phyloP scores from a whole-genome alignment of 2,329 filamentous ascomycete species.

The Cladosporium sp. region DNA sequence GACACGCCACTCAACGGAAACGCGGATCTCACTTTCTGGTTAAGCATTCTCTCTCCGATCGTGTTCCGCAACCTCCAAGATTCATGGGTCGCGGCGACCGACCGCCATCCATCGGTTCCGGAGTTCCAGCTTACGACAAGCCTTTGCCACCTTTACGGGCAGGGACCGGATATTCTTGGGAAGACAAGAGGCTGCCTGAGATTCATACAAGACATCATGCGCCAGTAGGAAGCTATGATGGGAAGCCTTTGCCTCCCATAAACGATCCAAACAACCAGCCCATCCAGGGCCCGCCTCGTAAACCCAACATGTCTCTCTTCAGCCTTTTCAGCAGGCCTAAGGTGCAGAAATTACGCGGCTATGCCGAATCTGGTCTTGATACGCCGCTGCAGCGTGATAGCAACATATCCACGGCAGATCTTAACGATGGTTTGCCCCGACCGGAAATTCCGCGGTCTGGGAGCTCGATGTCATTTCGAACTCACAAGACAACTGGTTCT shows the following conservation, averaged over 20 bases:
- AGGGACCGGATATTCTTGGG: background rate
- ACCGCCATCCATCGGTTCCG: slow-evolving; percentile 1
- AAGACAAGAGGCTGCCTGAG: background rate
- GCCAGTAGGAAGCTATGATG: slow-evolving; percentile 2
- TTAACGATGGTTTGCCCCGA: slow-evolving; percentile 9
- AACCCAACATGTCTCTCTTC: slow-evolving; percentile 45
- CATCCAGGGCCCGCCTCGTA: slow-evolving; percentile 8
- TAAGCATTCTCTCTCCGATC: too few species aligned
- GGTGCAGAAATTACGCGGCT: slow-evolving; percentile 44
- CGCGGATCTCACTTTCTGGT: background rate
- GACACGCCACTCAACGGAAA: slow-evolving; percentile 5
- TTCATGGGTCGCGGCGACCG: slow-evolving; percentile 1
- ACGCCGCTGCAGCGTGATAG: slow-evolving; percentile 12
- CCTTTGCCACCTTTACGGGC: slow-evolving; percentile 9
- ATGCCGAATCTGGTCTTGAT: slow-evolving; percentile 39
- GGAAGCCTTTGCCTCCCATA: background rate
- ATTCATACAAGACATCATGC: background rate
- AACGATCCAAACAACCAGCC: background rate
- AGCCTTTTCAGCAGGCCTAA: slow-evolving; percentile 48
- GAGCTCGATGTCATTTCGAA: slow-evolving; percentile 13
- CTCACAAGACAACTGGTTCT: background rate
- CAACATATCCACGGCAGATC: slow-evolving; percentile 10
- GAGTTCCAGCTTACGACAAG: slow-evolving; percentile 1
- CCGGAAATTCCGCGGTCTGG: slow-evolving; percentile 3
- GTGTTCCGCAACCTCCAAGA: too few species aligned